A percentile compares a stretch with the other conserved stretches of the same genome.
phyloP scores from a whole-genome alignment of 2,329 filamentous ascomycete genomes.

The Curvularia eragrostidis region DNA sequence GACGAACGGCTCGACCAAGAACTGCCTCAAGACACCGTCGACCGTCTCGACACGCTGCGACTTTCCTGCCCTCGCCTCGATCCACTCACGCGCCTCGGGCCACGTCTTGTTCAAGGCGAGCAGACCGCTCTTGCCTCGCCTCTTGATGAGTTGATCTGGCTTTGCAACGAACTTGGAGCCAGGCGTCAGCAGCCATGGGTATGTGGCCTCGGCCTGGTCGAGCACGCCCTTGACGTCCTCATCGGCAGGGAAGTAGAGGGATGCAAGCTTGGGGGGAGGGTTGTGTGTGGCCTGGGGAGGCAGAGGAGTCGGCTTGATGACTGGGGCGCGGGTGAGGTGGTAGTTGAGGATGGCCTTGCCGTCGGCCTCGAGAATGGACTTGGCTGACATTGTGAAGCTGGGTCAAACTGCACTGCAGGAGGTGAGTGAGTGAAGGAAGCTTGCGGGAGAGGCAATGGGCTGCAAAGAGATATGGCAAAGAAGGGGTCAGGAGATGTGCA shows the following conservation, averaged over 20 bases:
- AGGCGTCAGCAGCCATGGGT: constrained; percentile 87
- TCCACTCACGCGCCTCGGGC: constrained; percentile 92
- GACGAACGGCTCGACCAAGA: constrained; percentile 98
- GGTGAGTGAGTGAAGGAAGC: constrained; percentile 39
- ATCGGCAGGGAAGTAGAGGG: constrained; percentile 91
- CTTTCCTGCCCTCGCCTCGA: constrained; percentile 91
- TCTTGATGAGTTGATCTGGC: constrained; percentile 99
- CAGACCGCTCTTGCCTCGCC: constrained; percentile 97
- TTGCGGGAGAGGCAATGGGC: constrained; percentile 23
- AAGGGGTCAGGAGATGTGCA: constrained; percentile 14
- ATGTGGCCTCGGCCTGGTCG: constrained; percentile 93
- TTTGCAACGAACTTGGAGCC: constrained; percentile 96
- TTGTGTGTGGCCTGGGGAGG: constrained; percentile 87
- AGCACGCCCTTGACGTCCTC: constrained; percentile 82
- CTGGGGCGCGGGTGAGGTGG: constrained; percentile 95
- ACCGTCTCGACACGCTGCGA: constrained; percentile 90
- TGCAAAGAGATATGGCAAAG: constrained; percentile 20
- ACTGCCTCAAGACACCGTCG: constrained; percentile 86
- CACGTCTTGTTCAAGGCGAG: constrained; percentile 97
- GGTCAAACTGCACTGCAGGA: constrained; percentile 30
- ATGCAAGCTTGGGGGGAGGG: constrained; percentile 86
- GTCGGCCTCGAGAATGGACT: constrained; percentile 98
- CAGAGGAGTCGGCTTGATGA: constrained; percentile 98
- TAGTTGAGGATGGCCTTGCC: constrained; percentile 99
- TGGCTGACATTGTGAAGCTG: constrained; percentile 78